phyloP scores from a whole-genome alignment of 2,329 filamentous ascomycete genomes.

The Diplodia sapinea region DNA sequence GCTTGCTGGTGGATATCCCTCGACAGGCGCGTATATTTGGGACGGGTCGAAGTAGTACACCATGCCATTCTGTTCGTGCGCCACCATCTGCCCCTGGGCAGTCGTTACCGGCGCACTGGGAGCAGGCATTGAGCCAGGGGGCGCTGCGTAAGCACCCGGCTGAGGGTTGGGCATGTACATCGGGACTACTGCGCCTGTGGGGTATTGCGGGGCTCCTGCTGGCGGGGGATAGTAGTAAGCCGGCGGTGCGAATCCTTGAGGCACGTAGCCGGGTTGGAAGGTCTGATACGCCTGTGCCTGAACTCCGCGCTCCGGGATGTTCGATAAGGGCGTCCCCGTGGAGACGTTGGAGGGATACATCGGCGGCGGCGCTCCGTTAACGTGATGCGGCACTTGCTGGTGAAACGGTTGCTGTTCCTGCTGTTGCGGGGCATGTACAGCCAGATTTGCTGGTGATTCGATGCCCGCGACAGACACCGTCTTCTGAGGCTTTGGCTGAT shows the following conservation, averaged over 20 bases:
- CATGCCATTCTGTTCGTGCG: slow-evolving; percentile 93
- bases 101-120: slow-evolving; percentile 37
- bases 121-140: slow-evolving; percentile 35
- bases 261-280: slow-evolving; percentile 62
- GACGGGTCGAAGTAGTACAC: slow-evolving; percentile 90
- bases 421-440: slow-evolving; percentile 64
- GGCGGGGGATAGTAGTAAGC: slow-evolving; percentile 72
- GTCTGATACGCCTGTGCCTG: slow-evolving; percentile 87
- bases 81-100: slow-evolving; percentile 63
- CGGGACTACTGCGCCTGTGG: slow-evolving; percentile 56
- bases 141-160: slow-evolving; percentile 54
- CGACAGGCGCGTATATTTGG: slow-evolving; percentile 62
- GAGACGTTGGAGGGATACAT: slow-evolving; percentile 72
- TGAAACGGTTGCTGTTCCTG: slow-evolving; percentile 87
- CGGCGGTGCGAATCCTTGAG: slow-evolving; percentile 44
- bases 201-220: slow-evolving; percentile 47
- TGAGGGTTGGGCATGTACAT: slow-evolving; percentile 64
- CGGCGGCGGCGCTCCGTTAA: slow-evolving; percentile 68
- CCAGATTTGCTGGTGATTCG: slow-evolving; percentile 75
- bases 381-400: slow-evolving; percentile 85
- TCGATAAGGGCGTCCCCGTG: slow-evolving; percentile 80
- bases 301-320: slow-evolving; percentile 90
- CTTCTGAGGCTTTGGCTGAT: slow-evolving; percentile 95
- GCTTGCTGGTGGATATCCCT: slow-evolving; percentile 45
- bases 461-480: slow-evolving; percentile 91